A percentile compares a stretch with the other conserved stretches of the same genome.
Conservation (phyloP, 2,329 filamentous ascomycete species). For the Ophiocordyceps camponoti-leonardi region DNA sequence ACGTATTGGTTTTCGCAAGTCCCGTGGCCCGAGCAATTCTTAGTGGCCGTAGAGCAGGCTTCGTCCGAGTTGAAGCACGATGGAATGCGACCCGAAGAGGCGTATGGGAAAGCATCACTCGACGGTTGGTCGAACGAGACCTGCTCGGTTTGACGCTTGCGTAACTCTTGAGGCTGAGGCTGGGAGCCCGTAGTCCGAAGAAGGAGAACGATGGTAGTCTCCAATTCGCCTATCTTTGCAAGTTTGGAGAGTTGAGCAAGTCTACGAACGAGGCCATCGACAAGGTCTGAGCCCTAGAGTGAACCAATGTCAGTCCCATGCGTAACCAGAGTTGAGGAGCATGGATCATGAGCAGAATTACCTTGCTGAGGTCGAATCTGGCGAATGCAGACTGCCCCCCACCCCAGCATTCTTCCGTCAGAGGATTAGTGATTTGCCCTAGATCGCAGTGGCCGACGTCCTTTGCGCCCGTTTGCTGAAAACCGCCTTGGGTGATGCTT, state of each 20-base stretch:
- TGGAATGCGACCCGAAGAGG: slow-evolving; percentile 33
- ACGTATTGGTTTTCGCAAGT: slow-evolving; percentile 52
- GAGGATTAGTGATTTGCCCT: slow-evolving; percentile 21
- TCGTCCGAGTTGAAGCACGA: slow-evolving; percentile 58
- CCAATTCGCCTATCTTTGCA: slow-evolving; percentile 31
- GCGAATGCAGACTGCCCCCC: slow-evolving; percentile 21
- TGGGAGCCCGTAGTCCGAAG: slow-evolving; percentile 24
- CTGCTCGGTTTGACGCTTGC: slow-evolving; percentile 29
- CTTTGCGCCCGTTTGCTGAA: slow-evolving; percentile 20
- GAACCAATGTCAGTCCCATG: slow-evolving; percentile 7
- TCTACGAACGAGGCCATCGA: slow-evolving; percentile 25
- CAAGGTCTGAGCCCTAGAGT: slow-evolving; percentile 19
- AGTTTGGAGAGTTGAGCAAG: slow-evolving; percentile 26
- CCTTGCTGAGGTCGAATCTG: slow-evolving; percentile 26
- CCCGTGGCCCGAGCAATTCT: slow-evolving; percentile 71
- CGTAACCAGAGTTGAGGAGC: not conserved
- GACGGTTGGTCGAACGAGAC: slow-evolving; percentile 10
- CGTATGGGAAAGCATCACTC: slow-evolving; percentile 5
- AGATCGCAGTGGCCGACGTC: slow-evolving; percentile 20
- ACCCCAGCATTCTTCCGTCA: slow-evolving; percentile 25
- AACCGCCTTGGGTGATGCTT: slow-evolving; percentile 22
- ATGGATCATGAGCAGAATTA: slow-evolving; percentile 8
- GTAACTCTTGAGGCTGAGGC: slow-evolving; percentile 26
- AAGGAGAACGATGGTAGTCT: slow-evolving; percentile 39
- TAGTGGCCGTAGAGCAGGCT: slow-evolving; percentile 52